These are phyloP conservation scores for Medicago ruthenica DNA, from an alignment of 306 rosid genomes.

Conservation along the genomic window DNA sequence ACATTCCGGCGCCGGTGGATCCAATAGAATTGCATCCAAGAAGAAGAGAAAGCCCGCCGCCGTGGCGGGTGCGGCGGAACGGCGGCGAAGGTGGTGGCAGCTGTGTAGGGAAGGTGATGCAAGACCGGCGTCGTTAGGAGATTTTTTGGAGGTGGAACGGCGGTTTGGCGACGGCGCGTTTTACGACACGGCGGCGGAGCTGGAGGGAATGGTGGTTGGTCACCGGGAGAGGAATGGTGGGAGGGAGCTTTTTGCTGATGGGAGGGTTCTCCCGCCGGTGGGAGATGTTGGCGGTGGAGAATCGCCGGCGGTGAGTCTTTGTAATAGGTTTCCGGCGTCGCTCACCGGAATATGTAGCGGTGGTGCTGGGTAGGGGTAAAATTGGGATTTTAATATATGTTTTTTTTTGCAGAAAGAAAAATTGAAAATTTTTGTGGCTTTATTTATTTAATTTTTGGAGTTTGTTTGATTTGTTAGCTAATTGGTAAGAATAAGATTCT, in stretches of 20 bases:
- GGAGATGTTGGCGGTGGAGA: slow-evolving; percentile 50
- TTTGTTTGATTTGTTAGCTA: slow-evolving; percentile 38
- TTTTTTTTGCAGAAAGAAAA: background rate
- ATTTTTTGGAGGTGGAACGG: slow-evolving; percentile 92
- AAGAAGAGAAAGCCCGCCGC: slow-evolving; percentile 51
- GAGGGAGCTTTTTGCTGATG: slow-evolving; percentile 73
- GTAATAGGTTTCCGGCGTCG: slow-evolving; percentile 69
- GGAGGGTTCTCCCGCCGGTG: slow-evolving; percentile 86
- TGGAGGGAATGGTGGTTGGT: slow-evolving; percentile 69
- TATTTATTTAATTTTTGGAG: background rate
- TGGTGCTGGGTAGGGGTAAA: slow-evolving; percentile 53
- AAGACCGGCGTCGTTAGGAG: slow-evolving; percentile 80
- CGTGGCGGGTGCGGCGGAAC: slow-evolving; percentile 51
- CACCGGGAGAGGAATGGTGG: slow-evolving; percentile 58
- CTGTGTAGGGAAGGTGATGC: slow-evolving; percentile 79
- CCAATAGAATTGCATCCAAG: slow-evolving; percentile 49
- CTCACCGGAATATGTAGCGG: slow-evolving; percentile 85
- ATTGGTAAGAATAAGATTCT: slow-evolving; percentile 38
- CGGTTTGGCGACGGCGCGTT: slow-evolving; percentile 82
- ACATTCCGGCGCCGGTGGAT: slow-evolving; percentile 34
- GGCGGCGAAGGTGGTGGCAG: slow-evolving; percentile 90
- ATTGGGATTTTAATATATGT: background rate
- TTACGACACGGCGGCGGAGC: slow-evolving; percentile 82
- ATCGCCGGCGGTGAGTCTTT: slow-evolving; percentile 55
- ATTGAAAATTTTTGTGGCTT: background rate